Base-by-base conservation (phyloP, 352 stramenopile species). In the Phytophthora quininea region DNA sequence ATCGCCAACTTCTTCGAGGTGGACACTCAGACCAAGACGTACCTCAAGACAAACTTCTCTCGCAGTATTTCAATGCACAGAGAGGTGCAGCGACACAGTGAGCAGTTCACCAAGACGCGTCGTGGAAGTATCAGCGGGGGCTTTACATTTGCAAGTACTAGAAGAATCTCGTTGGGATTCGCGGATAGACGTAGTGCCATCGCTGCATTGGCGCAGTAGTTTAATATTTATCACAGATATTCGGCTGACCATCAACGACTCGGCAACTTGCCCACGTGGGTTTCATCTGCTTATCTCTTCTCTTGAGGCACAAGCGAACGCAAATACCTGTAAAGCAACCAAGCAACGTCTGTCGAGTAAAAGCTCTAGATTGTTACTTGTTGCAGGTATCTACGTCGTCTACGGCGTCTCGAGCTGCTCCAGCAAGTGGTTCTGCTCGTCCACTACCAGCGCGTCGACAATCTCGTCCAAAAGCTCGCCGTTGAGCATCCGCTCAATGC, bases 401-500 rank as follows among this genome's bases (percentile, higher is more conserved):
- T 40, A 40, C 35, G 35, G 35, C 35, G 35, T 40, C 35, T 95
- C 80, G 32, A 95, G 79, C 52, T 91, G 74, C 58, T 91, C 62
- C 42, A 95, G 67, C 68, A 92, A 60, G 43, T 77, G 71, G 71
- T 92, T 95, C 73, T 95, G 85, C 60, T 93, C 85, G 52, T 90
- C 74, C 42, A 92, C 77, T 19, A 93, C 84, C 5, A 95, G 72
- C 4, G 82, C 78, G 46, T 93, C 88, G n/a, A 93, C 85, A 47
- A 98, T 96, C 7, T 96, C 90, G 66, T 97, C 90, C n/a, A 98
- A 67, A 30, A 92, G 58, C 59, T 97, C 86, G 8, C 93, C 93
- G 35, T 82, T 82, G 53, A 98, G 77, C 88, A 98, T 96, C 32
- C 84, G 80, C 33, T 97, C 91, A 56, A 97, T 97, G 35, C 92